These are phyloP conservation scores for Naganishia friedmannii DNA, from an alignment of 768 basidiomycete species.

Conservation along the genomic window DNA sequence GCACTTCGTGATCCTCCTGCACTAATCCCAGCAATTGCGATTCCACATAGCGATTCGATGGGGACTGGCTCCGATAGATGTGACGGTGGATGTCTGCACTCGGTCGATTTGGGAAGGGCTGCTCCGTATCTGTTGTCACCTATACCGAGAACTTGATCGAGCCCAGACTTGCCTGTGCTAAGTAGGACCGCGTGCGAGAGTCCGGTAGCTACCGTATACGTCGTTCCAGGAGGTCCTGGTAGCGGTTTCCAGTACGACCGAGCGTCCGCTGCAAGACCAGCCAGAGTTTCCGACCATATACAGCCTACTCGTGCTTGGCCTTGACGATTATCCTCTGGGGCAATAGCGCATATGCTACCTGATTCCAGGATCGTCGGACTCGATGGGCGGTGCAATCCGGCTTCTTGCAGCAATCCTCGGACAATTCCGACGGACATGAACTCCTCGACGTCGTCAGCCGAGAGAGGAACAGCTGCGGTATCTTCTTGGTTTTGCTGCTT, in stretches of 20 bases:
- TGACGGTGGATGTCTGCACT: constrained; percentile 1
- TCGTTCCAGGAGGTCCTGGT: neutral
- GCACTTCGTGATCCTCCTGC: constrained; percentile 22
- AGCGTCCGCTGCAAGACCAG: neutral
- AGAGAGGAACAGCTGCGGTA: neutral
- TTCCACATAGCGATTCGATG: constrained; percentile 17
- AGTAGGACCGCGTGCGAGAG: constrained; percentile 22
- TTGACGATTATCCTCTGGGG: neutral
- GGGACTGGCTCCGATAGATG: neutral
- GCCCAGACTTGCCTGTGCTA: neutral
- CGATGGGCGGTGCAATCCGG: neutral
- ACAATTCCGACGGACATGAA: neutral
- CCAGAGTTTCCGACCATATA: neutral
- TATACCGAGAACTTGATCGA: constrained; percentile 7
- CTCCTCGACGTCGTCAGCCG: neutral
- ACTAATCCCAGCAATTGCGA: neutral
- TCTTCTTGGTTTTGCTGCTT: neutral
- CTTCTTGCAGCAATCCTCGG: neutral
- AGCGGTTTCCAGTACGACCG: constrained; percentile 6
- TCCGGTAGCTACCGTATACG: neutral
- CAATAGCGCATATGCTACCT: neutral
- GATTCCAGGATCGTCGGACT: neutral
- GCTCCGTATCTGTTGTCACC: constrained; percentile 24
- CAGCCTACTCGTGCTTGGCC: neutral
- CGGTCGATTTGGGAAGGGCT: constrained; percentile 1